Evolutionary conservation across 23 red algal species (phyloP).

Genomic region (Porphyridium purpureum): DNA sequence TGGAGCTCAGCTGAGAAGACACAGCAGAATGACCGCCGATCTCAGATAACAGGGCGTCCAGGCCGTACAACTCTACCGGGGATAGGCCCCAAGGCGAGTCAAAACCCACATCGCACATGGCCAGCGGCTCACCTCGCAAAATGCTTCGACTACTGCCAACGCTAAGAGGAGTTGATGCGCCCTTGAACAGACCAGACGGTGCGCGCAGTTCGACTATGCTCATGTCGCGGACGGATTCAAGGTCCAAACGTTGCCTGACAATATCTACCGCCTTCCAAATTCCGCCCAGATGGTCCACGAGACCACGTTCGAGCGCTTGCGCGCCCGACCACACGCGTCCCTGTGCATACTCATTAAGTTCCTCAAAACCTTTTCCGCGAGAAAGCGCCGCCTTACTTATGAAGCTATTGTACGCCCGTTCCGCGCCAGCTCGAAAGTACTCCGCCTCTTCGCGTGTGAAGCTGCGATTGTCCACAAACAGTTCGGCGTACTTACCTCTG

Average conservation of each 20-base stretch:
- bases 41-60: too few relatives aligned
- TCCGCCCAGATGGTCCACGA: slow-evolving; percentile 76
- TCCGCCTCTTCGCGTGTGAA: slow-evolving; percentile 70
- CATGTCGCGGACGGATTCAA: too few relatives aligned
- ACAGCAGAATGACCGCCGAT: too few relatives aligned
- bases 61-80: too few relatives aligned
- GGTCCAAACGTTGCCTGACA: slow-evolving; percentile 31
- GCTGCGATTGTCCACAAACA: slow-evolving; percentile 66
- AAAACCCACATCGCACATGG: too few relatives aligned
- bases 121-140: too few relatives aligned
- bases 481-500: slow-evolving; percentile 68
- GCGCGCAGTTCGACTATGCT: too few relatives aligned
- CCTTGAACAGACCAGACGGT: too few relatives aligned
- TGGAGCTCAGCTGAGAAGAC: too few relatives aligned
- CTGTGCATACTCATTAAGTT: slow-evolving; percentile 67
- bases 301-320: slow-evolving; percentile 47
- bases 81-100: too few relatives aligned
- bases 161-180: too few relatives aligned
- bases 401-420: slow-evolving; percentile 59
- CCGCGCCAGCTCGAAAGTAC: slow-evolving; percentile 43
- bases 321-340: slow-evolving; percentile 83
- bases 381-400: slow-evolving; percentile 65
- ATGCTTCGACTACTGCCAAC: too few relatives aligned
- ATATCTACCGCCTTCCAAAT: slow-evolving; percentile 52
- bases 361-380: slow-evolving; percentile 36